Percentiles rank a stretch among this genome's conserved stretches.
phyloP scores from a whole-genome alignment of 306 rosid genomes.

The Lathyrus aphaca region DNA sequence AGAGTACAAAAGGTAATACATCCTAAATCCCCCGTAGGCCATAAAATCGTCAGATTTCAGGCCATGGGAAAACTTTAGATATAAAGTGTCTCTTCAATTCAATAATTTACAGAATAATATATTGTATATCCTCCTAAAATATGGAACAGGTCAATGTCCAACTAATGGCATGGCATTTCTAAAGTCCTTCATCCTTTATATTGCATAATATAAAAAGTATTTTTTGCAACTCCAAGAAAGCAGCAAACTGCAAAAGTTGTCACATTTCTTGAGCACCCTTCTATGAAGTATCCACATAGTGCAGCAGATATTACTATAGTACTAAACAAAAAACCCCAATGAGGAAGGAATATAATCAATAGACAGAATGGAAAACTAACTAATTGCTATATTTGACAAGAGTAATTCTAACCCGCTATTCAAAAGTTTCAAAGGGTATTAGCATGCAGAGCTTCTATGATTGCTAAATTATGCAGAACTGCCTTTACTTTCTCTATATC shows the following conservation, averaged over 20 bases:
- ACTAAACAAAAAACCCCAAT: slow-evolving; percentile 17
- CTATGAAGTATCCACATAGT: background rate
- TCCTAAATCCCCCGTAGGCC: slow-evolving; percentile 22
- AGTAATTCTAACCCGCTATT: slow-evolving; percentile 1
- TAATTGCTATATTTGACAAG: slow-evolving; percentile 2
- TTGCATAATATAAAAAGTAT: slow-evolving; percentile 2
- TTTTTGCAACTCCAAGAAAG: slow-evolving; percentile 9
- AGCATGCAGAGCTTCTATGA: background rate
- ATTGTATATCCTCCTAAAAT: background rate
- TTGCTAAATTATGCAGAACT: background rate
- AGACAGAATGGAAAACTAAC: background rate
- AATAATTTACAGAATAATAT: slow-evolving; percentile 17
- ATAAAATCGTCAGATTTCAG: background rate
- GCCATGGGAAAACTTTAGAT: background rate
- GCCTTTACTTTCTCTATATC: background rate
- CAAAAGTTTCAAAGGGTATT: background rate
- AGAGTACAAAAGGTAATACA: background rate
- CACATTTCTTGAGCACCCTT: background rate
- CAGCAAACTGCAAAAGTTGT: slow-evolving; percentile 5
- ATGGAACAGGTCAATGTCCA: background rate
- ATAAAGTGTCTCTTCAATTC: background rate
- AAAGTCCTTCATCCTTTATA: background rate
- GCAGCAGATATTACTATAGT: slow-evolving; percentile 23
- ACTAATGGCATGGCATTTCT: slow-evolving; percentile 15
- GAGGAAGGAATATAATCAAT: slow-evolving; percentile 13